phyloP scores from a whole-genome alignment of 1,284 basidiomycete species.

The Prillingera fragicola region DNA sequence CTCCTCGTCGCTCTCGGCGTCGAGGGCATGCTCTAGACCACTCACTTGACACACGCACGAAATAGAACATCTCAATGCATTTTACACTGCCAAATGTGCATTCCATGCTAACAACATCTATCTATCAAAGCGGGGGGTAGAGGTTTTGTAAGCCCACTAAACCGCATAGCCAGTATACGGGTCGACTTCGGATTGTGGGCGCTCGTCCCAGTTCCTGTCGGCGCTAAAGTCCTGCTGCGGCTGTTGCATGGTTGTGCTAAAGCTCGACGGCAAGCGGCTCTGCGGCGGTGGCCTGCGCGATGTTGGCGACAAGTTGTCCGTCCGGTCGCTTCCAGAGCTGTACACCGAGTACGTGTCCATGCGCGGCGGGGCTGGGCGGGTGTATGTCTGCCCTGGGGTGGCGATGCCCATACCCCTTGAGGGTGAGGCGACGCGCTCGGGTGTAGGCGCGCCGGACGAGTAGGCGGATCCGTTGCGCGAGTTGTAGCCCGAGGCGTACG shows the following conservation, averaged over 20 bases:
- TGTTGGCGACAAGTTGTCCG: neutral
- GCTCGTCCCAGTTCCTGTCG: neutral
- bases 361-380: neutral
- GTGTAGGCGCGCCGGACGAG: neutral
- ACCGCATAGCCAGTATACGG: neutral
- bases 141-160: no score
- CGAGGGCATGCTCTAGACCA: conserved; percentile 47
- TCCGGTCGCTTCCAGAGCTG: neutral
- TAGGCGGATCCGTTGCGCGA: neutral
- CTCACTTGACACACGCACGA: no score
- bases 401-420: neutral
- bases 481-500: neutral
- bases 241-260: neutral
- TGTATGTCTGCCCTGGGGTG: neutral
- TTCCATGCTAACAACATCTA: no score
- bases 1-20: conserved; percentile 54
- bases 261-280: neutral
- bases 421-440: neutral
- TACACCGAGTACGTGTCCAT: no score
- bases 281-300: neutral
- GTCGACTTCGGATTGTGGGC: neutral
- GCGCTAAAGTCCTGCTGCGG: neutral
- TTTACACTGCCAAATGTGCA: no score
- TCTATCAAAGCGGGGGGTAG: no score
- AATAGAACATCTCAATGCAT: no score